Base-by-base conservation (phyloP, 2,329 filamentous ascomycete species). In the Neospermospora avenae region DNA sequence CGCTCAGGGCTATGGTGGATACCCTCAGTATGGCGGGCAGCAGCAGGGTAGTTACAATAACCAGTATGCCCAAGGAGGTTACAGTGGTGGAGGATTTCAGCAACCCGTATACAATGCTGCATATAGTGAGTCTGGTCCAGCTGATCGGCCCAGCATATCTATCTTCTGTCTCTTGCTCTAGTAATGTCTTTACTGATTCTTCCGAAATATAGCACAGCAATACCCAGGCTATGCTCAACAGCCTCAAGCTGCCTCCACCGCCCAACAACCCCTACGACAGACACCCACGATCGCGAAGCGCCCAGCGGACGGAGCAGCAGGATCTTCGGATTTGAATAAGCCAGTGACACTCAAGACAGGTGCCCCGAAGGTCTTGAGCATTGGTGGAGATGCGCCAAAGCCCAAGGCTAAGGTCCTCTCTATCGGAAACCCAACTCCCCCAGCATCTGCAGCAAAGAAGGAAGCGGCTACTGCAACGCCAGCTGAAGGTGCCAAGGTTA, bases 401-500 rank as follows among this genome's bases (percentile, higher is more conserved):
- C 76, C 80, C 57, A 80, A 80, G 70, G 73, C 75, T 35, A 93
- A 93, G 75, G 88, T 93, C n/a, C 80, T 93, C 28, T 89, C 89
- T 48, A 87, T 96, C 58, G 88, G 89, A 46, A 81, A 78, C 18
- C 76, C 82, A 1, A 7, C 76, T 81, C n/a, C 77, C 82, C 18
- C 51, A 18, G 52, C 51, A 20, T 74, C 78, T 78, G 58, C 64
- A 65, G 18, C 65, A 24, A 58, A 80, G 73, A 80, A 82, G 71
- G 78, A 80, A 56, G 52, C 80, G 84, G 57, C 51, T 31, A 39
- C 60, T 35, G 74, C 74, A 7, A 63, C 72, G 46, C 74, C 77
- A 46, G 77, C 86, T 2, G 88, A 90, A 65, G 90, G 91, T 31
- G 82, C 92, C 63, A 97, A 97, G 77, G 87, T 89, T n/a, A 80